Conservation (phyloP, 2,329 filamentous ascomycete species). For the Aureobasidium sp. region DNA sequence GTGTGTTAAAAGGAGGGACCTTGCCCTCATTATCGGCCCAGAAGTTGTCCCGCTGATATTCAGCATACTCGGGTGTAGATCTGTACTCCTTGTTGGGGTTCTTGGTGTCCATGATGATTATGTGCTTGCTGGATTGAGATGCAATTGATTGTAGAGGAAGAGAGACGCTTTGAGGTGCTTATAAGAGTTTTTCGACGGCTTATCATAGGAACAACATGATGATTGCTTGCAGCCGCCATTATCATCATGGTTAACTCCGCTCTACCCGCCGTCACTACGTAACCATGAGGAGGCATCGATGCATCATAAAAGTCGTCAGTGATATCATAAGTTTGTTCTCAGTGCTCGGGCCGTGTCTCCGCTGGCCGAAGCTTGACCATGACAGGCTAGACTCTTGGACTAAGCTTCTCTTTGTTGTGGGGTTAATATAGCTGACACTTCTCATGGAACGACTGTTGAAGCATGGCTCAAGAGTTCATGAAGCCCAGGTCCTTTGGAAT, state of each 20-base stretch:
- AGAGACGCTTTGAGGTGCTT: no score
- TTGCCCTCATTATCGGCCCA: slow-evolving; percentile 46
- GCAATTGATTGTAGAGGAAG: neutral
- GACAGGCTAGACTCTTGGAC: neutral
- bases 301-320: neutral
- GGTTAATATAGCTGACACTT: neutral
- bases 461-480: neutral
- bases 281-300: neutral
- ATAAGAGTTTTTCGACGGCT: no score
- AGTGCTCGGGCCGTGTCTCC: neutral
- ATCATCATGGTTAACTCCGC: neutral
- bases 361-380: neutral
- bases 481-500: no score
- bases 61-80: slow-evolving; percentile 47
- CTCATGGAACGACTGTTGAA: no score
- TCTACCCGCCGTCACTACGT: neutral
- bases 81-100: slow-evolving; percentile 46
- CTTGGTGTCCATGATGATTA: slow-evolving; percentile 39
- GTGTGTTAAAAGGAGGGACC: slow-evolving; percentile 46
- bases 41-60: slow-evolving; percentile 51
- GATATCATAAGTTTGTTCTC: neutral
- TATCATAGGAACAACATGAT: no score
- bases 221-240: neutral
- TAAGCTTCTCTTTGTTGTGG: neutral
- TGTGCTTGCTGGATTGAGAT: neutral